Evolutionary conservation across 2,329 filamentous ascomycete species (phyloP).

Genomic region (Fusarium caatingaense): DNA sequence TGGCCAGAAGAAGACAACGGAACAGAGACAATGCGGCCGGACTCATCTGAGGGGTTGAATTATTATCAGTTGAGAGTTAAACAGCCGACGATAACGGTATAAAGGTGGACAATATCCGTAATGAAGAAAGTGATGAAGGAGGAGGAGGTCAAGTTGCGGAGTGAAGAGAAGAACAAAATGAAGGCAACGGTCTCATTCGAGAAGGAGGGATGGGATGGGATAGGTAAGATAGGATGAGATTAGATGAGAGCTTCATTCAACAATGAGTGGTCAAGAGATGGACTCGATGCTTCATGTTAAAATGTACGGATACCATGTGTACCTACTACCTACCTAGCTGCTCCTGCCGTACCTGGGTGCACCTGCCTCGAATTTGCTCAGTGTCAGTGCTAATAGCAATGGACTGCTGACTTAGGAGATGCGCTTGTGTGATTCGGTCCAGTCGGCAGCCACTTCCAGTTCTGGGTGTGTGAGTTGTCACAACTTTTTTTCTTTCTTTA

Average conservation of each 20-base stretch:
- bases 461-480: slow-evolving; percentile 20
- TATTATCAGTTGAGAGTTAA: slow-evolving; percentile 27
- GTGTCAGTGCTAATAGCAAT: slow-evolving; percentile 13
- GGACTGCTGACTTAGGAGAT: not conserved
- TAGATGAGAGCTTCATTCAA: slow-evolving; percentile 37
- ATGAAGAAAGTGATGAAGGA: slow-evolving; percentile 2
- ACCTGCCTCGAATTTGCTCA: slow-evolving; percentile 6
- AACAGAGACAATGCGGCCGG: slow-evolving; percentile 46
- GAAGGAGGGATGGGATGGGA: slow-evolving; percentile 7
- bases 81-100: slow-evolving; percentile 24
- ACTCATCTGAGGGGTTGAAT: slow-evolving; percentile 47
- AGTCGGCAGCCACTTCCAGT: slow-evolving; percentile 30
- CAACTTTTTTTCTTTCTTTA: not conserved
- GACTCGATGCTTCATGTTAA: slow-evolving; percentile 22
- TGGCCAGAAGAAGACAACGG: slow-evolving; percentile 39
- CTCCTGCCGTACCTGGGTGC: slow-evolving; percentile 6
- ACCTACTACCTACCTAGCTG: not conserved
- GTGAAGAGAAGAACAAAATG: slow-evolving; percentile 21
- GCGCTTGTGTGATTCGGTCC: slow-evolving; percentile 10
- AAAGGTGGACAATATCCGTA: not conserved
- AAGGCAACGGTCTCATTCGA: slow-evolving; percentile 28
- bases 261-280: slow-evolving; percentile 32
- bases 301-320: not conserved
- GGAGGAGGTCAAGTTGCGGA: slow-evolving; percentile 14
- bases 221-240: slow-evolving; percentile 31